Evolutionary conservation across 129 eudicot species (phyloP).

Genomic region (Oenanthe sinensis): DNA sequence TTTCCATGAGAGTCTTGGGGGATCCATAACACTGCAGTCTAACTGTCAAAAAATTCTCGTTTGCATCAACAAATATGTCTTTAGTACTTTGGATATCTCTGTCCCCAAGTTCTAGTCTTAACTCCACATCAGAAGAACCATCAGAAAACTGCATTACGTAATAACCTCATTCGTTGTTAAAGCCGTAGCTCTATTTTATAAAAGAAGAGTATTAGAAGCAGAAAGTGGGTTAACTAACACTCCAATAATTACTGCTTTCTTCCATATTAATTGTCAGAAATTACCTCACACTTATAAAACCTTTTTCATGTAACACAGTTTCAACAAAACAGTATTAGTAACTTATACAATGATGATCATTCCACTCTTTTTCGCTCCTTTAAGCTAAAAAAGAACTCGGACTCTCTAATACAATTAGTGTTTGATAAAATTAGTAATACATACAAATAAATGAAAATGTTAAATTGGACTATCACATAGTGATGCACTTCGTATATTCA

Average conservation of each 20-base stretch:
- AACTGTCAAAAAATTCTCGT: conserved; percentile 50
- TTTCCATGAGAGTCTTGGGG: conserved; percentile 61
- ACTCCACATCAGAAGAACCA: conserved; percentile 75
- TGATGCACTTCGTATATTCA: no score
- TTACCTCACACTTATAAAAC: not conserved
- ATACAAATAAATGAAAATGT: no score
- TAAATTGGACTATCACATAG: no score
- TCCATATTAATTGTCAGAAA: not conserved
- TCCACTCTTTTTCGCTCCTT: not conserved
- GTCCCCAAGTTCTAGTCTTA: conserved; percentile 59
- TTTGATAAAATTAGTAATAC: not conserved
- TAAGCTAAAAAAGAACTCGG: not conserved
- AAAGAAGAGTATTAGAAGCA: no score
- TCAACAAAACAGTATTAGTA: not conserved
- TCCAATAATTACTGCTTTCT: not conserved
- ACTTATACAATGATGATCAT: not conserved
- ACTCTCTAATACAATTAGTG: not conserved
- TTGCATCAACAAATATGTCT: conserved; percentile 63
- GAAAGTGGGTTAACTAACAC: no score
- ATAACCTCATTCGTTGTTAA: no score
- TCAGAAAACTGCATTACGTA: conserved; percentile 66
- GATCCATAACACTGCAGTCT: conserved; percentile 44
- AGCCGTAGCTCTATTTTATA: no score
- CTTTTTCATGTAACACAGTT: not conserved
- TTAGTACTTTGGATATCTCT: conserved; percentile 41